Conservation (phyloP, 2,329 filamentous ascomycete genomes). For the Pestalotiopsis sp. region DNA sequence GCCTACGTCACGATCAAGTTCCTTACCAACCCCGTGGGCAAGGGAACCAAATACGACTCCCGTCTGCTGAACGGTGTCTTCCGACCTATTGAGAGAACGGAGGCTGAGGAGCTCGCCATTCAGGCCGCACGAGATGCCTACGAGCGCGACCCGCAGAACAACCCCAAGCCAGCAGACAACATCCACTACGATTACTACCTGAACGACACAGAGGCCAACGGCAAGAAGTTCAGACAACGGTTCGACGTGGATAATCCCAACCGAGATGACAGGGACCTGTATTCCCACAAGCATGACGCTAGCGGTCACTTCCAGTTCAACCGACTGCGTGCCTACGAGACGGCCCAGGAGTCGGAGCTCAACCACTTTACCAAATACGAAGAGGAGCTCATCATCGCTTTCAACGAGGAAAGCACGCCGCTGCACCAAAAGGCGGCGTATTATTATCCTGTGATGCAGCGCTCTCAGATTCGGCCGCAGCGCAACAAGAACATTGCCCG, state of each 20-base stretch:
- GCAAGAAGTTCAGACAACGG: constrained; percentile 60
- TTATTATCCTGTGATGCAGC: constrained; percentile 71
- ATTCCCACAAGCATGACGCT: constrained; percentile 52
- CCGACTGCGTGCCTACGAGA: constrained; percentile 67
- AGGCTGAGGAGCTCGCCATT: constrained; percentile 56
- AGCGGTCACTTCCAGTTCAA: constrained; percentile 61
- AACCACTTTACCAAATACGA: constrained; percentile 63
- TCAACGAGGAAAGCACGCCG: constrained; percentile 52
- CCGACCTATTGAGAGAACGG: constrained; percentile 58
- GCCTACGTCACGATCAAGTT: constrained; percentile 74
- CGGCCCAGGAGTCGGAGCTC: constrained; percentile 58
- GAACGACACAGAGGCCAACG: constrained; percentile 48
- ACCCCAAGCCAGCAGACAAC: constrained; percentile 58
- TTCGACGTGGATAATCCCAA: constrained; percentile 62
- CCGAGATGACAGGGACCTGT: constrained; percentile 55
- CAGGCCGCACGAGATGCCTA: constrained; percentile 54
- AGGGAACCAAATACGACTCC: constrained; percentile 54
- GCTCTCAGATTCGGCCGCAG: constrained; percentile 63
- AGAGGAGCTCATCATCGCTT: constrained; percentile 64
- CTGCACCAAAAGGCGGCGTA: constrained; percentile 60
- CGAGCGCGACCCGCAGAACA: constrained; percentile 57
- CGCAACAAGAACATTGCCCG: constrained; percentile 66
- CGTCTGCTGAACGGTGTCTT: constrained; percentile 65
- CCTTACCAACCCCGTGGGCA: constrained; percentile 63
- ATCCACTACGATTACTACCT: constrained; percentile 72